These are phyloP conservation scores for Peronospora destructor DNA, from an alignment of 352 stramenopile species.

Conservation along the genomic window DNA sequence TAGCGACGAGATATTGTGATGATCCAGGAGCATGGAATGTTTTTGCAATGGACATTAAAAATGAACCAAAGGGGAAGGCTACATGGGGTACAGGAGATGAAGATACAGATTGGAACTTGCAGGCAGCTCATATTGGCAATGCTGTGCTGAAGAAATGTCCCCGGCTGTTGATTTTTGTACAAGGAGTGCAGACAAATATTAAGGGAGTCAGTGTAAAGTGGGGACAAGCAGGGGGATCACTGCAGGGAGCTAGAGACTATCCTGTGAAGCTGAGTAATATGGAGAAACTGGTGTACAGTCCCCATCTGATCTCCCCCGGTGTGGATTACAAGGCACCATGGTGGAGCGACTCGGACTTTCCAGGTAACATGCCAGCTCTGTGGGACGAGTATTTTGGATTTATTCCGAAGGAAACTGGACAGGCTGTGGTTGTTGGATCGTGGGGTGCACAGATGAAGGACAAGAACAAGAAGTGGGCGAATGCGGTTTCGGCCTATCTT, in stretches of 20 bases:
- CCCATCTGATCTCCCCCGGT: slow-evolving; percentile 54
- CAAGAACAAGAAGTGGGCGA: slow-evolving; percentile 52
- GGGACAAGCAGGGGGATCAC: slow-evolving; percentile 54
- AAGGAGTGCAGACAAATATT: slow-evolving; percentile 70
- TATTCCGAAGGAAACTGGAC: slow-evolving; percentile 43
- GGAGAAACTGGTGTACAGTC: slow-evolving; percentile 63
- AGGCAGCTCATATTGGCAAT: slow-evolving; percentile 59
- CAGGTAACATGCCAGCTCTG: slow-evolving; percentile 56
- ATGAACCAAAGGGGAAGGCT: slow-evolving; percentile 62
- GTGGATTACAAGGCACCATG: slow-evolving; percentile 59
- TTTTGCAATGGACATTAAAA: slow-evolving; percentile 72
- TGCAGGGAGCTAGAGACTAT: slow-evolving; percentile 53
- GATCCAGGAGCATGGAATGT: slow-evolving; percentile 66
- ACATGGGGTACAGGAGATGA: slow-evolving; percentile 55
- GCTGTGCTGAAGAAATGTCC: slow-evolving; percentile 52
- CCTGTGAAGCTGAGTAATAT: slow-evolving; percentile 63
- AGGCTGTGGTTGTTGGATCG: slow-evolving; percentile 53
- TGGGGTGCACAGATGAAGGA: slow-evolving; percentile 63
- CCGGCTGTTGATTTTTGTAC: slow-evolving; percentile 63
- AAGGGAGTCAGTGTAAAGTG: slow-evolving; percentile 44
- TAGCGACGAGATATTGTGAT: slow-evolving; percentile 56
- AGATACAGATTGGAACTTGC: slow-evolving; percentile 60
- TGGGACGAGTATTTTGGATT: slow-evolving; percentile 72
- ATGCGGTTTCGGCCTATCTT: slow-evolving; percentile 44
- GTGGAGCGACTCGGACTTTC: slow-evolving; percentile 53